Evolutionary conservation across 2,329 filamentous ascomycete species (phyloP).

Genomic region (Fusarium udum): DNA sequence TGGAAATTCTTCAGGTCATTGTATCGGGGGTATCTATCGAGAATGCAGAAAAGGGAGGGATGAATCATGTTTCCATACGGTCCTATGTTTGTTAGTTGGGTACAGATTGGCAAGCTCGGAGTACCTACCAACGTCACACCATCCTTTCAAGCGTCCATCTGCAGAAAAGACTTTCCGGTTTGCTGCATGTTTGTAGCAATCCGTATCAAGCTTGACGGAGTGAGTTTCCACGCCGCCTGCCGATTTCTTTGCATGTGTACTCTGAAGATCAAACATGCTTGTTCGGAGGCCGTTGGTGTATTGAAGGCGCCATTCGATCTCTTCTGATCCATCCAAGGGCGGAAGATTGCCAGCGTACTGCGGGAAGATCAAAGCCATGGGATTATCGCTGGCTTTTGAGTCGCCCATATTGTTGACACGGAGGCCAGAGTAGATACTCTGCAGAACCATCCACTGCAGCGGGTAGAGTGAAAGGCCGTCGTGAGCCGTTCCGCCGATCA

Average conservation of each 20-base stretch:
- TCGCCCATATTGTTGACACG: constrained; percentile 1
- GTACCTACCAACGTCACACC: constrained; percentile 10
- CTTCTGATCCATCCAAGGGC: constrained; percentile 35
- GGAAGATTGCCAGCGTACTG: constrained; percentile 39
- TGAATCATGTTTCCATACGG: constrained; percentile 36
- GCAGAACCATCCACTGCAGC: constrained; percentile 39
- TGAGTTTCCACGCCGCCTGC: constrained; percentile 5
- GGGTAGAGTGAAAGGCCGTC: constrained; percentile 39
- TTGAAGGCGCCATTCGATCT: constrained; percentile 38
- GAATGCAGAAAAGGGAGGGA: constrained; percentile 38
- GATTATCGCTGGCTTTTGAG: constrained; percentile 1
- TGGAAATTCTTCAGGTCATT: constrained; percentile 32
- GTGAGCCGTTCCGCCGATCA: constrained; percentile 32
- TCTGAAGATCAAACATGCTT: constrained; percentile 43
- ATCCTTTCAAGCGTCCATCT: constrained; percentile 26
- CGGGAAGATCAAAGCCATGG: constrained; percentile 34
- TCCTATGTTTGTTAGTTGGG: neutral
- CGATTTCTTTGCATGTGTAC: constrained; percentile 19
- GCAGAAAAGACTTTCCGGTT: constrained; percentile 28
- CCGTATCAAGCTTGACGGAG: constrained; percentile 30
- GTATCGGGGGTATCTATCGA: constrained; percentile 37
- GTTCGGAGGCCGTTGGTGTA: constrained; percentile 32
- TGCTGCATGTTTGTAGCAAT: constrained; percentile 26
- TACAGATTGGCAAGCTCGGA: neutral
- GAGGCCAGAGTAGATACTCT: constrained; percentile 33